Evolutionary conservation across 805 yeast species (phyloP), one percentile per base, ranked within the genome.

Genomic region (Wickerhamomyces chambardii): DNA sequence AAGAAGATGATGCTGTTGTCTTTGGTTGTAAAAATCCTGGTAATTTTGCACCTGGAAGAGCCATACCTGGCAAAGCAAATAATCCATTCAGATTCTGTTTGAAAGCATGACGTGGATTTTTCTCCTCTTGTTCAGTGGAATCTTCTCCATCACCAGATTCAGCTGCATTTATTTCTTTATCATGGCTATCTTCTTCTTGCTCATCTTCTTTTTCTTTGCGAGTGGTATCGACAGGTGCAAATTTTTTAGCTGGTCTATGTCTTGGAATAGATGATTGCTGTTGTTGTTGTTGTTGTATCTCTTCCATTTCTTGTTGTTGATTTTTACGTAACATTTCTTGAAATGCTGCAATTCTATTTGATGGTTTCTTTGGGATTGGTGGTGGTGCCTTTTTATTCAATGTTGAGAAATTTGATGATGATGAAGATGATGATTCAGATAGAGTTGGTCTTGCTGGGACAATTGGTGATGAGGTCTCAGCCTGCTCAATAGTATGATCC

Each of bases 311-410:
- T 37, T 63, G 57, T 26, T 56, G 51, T 47, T 72, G 78, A 41
- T 66, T 69, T 40, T 66, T 64, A 33, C 71, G 72, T 36, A 83
- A 63, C 81, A 80, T 75, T 48, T 80, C 82, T 50, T 83, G 94
- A 53, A 83, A 83, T 0, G 87, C 87, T 1, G 89, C 87, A 40
- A 83, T 83, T 42, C 69, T 80, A 1, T 86, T 77, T 0, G 90
- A 81, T 15, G 85, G 76, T 46, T 83, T 83, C 47, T 81, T 81
- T 4, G 90, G 90, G 17, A 77, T 77, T 22, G 76, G 79, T 6
- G 86, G 86, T 12, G 85, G 73, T 2, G 64, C 61, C 29, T 47
- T 51, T 28, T 49, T 57, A 22, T 34, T 38, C 33, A 42, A 21
- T 21, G n/a, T n/a, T n/a, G n/a, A n/a, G n/a, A 24, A 17, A 3